Base-by-base conservation (phyloP, 768 basidiomycete species). In the Daedaleopsis sinensis region DNA sequence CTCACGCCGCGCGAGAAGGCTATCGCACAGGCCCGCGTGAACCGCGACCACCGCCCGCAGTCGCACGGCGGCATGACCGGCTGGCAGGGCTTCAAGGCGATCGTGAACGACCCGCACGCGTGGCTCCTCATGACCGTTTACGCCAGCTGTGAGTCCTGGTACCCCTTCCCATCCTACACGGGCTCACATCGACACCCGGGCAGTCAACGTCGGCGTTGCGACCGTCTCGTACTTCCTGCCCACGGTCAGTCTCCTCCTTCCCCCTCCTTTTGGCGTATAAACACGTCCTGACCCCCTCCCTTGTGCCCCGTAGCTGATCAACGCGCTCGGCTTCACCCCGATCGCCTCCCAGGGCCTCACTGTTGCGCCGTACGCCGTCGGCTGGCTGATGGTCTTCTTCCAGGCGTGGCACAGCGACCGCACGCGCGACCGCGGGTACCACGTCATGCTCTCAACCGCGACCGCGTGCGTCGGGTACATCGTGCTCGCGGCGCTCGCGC, bases 41-140 rank as follows among this genome's bases (percentile, higher is more conserved):
- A 83, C 55, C 72, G 79, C 16, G 83, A 85, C 65, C 84, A 86
- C 56, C 83, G 77, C 59, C 84, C 84, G 18, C 79, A 79, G 50
- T 84, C 83, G 3, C 84, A 84, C 67, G 84, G 84, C 32, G 84
- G 83, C 19, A 82, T 83, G 82, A 78, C 71, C 19, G 84, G 83
- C 18, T 84, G 81, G 83, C 69, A 79, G 62, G 83, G 82, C 7
- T 79, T 86, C 70, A 83, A 82, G 57, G 80, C 79, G n/a, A 68
- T 86, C 49, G 67, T 84, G 38, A 66, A 73, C 8, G 84, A 86
- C 69, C 37, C 74, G 13, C 80, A 84, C 68, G 77, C 84, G 12
- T 85, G 83, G 83, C 55, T 81, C 50, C 80, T 84, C 59, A 79
- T 82, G 76, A 46, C 23, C 19, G 54, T 55, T 11, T 55, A 55